Conservation (phyloP, 768 basidiomycete species). For the Boletus insuetus region DNA sequence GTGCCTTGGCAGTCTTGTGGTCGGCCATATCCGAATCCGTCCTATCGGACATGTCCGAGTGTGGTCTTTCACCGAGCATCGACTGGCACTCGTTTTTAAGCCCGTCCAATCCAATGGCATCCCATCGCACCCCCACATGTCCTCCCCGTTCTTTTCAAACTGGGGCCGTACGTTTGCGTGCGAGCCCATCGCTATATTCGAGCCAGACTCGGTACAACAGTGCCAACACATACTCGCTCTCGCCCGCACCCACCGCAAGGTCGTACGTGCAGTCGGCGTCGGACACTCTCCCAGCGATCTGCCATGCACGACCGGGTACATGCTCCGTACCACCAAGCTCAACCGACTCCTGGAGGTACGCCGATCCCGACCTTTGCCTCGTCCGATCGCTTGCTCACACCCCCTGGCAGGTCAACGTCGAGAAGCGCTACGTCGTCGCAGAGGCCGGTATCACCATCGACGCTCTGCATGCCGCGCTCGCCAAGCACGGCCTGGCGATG, state of each 20-base stretch:
- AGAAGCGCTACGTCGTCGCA: conserved; percentile 63
- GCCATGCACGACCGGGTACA: conserved; percentile 83
- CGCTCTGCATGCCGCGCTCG: conserved; percentile 67
- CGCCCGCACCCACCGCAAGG: conserved; percentile 66
- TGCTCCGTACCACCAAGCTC: conserved; percentile 77
- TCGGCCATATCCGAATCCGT: conserved; percentile 1
- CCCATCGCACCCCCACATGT: too few relatives aligned
- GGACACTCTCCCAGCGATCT: conserved; percentile 95
- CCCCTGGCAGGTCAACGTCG: conserved; percentile 58
- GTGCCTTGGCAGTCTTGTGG: conserved; percentile 2
- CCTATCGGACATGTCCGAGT: conserved; percentile 3
- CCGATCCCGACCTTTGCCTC: conserved; percentile 2
- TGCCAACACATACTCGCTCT: conserved; percentile 78
- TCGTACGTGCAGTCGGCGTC: conserved; percentile 80
- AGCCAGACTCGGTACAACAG: conserved; percentile 66
- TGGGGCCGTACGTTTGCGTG: conserved; percentile 85
- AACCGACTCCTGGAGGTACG: conserved; percentile 76
- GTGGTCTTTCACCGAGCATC: not conserved
- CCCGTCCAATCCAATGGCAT: too few relatives aligned
- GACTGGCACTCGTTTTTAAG: too few relatives aligned
- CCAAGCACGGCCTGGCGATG: conserved; percentile 72
- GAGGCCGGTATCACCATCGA: conserved; percentile 80
- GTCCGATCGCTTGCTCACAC: not conserved
- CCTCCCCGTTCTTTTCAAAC: conserved; percentile 56
- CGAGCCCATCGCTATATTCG: conserved; percentile 66